These are phyloP conservation scores for Nemania sp. DNA, from an alignment of 2,329 filamentous ascomycete species.

Conservation along the genomic window DNA sequence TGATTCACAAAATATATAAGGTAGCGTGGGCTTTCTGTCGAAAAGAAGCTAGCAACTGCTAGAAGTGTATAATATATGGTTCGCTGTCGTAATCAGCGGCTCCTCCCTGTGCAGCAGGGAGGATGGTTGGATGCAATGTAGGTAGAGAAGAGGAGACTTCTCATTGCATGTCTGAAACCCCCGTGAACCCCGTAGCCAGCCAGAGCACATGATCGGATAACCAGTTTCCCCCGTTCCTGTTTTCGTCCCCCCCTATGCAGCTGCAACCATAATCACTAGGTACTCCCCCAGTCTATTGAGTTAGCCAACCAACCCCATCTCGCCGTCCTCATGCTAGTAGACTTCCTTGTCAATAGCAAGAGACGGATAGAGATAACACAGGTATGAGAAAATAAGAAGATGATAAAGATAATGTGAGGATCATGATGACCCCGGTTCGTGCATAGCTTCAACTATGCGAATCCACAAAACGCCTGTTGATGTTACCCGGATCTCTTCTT, in stretches of 20 bases:
- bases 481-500: background rate
- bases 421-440: background rate
- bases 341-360: background rate
- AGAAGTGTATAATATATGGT: background rate
- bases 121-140: background rate
- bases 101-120: background rate
- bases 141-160: background rate
- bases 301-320: constrained; percentile 2
- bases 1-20: background rate
- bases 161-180: background rate
- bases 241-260: background rate
- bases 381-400: background rate
- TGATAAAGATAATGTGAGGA: background rate
- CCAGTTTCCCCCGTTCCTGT: background rate
- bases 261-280: background rate
- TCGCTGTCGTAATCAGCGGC: background rate
- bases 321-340: background rate
- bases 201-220: background rate
- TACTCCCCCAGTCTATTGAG: constrained; percentile 18
- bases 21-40: background rate
- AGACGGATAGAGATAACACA: background rate
- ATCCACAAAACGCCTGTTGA: background rate
- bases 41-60: background rate
- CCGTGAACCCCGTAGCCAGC: background rate
- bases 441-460: background rate